Conservation (phyloP, 1,139 yeast genomes). For the Lodderomyces theae region DNA sequence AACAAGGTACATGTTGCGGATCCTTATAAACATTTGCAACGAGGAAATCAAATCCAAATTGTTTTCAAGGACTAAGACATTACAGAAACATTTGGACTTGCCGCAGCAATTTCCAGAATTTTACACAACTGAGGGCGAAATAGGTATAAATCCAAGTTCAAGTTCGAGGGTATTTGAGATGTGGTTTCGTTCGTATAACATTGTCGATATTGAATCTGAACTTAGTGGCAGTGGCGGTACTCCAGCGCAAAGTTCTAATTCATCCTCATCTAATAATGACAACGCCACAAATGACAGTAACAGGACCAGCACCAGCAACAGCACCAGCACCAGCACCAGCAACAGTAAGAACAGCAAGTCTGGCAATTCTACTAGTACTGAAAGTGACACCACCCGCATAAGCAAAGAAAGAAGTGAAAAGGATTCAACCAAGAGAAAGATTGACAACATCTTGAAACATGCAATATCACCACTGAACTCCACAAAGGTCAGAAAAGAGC, state of each 20-base stretch:
- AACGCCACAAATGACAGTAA: not conserved
- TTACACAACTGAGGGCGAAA: slow-evolving; percentile 3
- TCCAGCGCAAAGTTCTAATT: not conserved
- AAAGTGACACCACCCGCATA: not conserved
- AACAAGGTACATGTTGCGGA: slow-evolving; percentile 8
- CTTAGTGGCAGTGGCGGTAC: not conserved
- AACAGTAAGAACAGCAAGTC: not conserved
- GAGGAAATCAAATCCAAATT: slow-evolving; percentile 2
- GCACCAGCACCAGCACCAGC: not conserved
- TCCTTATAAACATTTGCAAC: slow-evolving; percentile 1
- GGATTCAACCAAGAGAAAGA: slow-evolving; percentile 3
- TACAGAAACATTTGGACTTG: slow-evolving; percentile 10
- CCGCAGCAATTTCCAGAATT: slow-evolving; percentile 9
- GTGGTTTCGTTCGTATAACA: slow-evolving; percentile 12
- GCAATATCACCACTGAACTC: slow-evolving; percentile 8
- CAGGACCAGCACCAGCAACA: not conserved
- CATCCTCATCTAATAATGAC: not conserved
- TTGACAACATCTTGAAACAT: slow-evolving; percentile 8
- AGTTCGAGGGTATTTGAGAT: slow-evolving; percentile 6
- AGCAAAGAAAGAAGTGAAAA: not conserved
- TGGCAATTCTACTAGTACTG: not conserved
- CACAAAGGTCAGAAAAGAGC: slow-evolving; percentile 8
- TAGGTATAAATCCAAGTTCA: slow-evolving; percentile 4
- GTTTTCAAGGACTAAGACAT: slow-evolving; percentile 3
- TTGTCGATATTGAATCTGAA: not conserved